These are phyloP conservation scores for Rosa rugosa DNA, from an alignment of 306 rosid genomes.

Conservation along the genomic window DNA sequence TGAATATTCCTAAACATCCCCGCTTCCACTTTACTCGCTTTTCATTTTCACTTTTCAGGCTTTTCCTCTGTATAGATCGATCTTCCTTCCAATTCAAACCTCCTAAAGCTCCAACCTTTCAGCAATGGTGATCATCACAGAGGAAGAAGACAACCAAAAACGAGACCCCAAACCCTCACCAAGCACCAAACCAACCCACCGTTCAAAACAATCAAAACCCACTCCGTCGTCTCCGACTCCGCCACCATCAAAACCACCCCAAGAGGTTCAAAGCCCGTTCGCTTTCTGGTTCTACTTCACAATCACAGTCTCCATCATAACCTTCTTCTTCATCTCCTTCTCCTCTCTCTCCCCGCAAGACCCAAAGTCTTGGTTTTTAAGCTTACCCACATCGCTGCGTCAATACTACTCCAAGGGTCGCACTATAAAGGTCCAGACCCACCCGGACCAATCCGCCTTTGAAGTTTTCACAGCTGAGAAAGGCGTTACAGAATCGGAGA, in stretches of 20 bases:
- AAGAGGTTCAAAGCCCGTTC: constrained; percentile 39
- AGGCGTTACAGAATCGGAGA: constrained; percentile 45
- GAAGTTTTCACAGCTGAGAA: constrained; percentile 61
- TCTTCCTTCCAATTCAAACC: not conserved
- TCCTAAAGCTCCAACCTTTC: constrained; percentile 20
- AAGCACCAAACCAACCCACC: constrained; percentile 20
- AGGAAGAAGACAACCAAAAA: constrained; percentile 47
- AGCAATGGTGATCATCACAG: constrained; percentile 81
- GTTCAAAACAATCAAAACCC: too few species aligned
- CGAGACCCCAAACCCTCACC: constrained; percentile 28
- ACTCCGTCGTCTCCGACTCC: not conserved
- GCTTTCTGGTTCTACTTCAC: constrained; percentile 87
- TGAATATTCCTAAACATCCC: not conserved
- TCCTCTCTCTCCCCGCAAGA: constrained; percentile 58
- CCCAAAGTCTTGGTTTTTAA: constrained; percentile 69
- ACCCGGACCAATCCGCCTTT: constrained; percentile 45
- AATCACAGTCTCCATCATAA: constrained; percentile 53
- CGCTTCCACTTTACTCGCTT: too few species aligned
- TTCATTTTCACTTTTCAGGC: too few species aligned
- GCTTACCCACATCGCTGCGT: constrained; percentile 64
- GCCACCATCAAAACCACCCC: constrained; percentile 20
- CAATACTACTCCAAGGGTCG: constrained; percentile 81
- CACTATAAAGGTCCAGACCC: constrained; percentile 65
- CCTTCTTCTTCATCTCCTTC: constrained; percentile 46
- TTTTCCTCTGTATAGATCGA: not conserved